Evolutionary conservation across 2,329 filamentous ascomycete species (phyloP), one percentile per base, ranked within the genome.

Genomic region (Fusarium sambucinum): DNA sequence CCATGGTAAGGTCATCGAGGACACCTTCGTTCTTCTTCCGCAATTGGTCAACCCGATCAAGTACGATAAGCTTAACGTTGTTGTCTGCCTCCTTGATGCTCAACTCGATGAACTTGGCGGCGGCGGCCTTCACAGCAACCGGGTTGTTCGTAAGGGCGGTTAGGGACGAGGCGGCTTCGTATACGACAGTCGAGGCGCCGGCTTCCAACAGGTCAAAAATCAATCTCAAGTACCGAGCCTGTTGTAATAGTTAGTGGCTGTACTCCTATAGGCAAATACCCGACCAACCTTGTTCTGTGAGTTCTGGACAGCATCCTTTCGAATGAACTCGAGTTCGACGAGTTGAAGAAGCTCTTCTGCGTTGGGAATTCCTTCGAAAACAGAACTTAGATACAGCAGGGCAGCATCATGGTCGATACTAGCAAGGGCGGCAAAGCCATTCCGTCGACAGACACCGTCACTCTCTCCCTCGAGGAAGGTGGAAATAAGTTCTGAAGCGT

Each of bases 31-130:
- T 96, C 80, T 93, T 93, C 77, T 91, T 90, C 73, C 94, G 88
- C 66, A 97, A 80, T 74, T 95, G 90, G 74, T 97, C 92, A 37
- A 99, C 96, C 45, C 95, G 91, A 76, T 98, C 96, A 42, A 99
- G 86, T 21, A 99, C 96, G 73, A 99, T 99, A 45, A 99, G 89
- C 83, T 99, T 99, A 69, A 99, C 96, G 77, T 99, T 99, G 84
- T 99, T 99, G 79, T 99, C 96, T 1, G 96, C 91, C 81, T 98
- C 96, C 82, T 97, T 97, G 78, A 99, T 97, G 77, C 92, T 94
- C 11, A 99, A 85, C 80, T 99, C 96, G 69, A 98, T 97, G 78
- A 99, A 96, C 77, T 99, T 99, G 73, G 89, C 88, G 16, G 96
- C 96, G 12, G 96, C 96, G 27, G 96, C 96, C 82, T 98, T 99